Conservation (phyloP, 2,329 filamentous ascomycete genomes). For the Penicillium corylophilum region DNA sequence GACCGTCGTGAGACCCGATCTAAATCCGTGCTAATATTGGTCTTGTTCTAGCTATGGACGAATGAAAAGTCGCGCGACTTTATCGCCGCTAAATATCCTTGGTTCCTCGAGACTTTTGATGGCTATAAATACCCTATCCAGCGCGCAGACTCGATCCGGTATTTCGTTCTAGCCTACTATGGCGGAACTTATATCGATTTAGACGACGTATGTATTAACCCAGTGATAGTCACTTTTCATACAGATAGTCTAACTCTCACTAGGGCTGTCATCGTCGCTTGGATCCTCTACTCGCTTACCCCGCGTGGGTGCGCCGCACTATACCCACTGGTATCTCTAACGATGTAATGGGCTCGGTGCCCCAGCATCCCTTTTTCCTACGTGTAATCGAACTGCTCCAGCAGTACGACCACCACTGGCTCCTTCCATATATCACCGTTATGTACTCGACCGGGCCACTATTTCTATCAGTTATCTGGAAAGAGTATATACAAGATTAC, state of each 20-base stretch:
- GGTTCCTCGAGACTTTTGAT: slow-evolving; percentile 74
- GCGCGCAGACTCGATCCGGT: slow-evolving; percentile 74
- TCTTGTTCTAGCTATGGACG: slow-evolving; percentile 65
- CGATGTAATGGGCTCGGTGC: slow-evolving; percentile 73
- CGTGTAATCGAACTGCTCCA: slow-evolving; percentile 67
- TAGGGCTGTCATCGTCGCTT: slow-evolving; percentile 67
- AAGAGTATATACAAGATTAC: slow-evolving; percentile 62
- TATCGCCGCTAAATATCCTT: slow-evolving; percentile 71
- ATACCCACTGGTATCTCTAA: slow-evolving; percentile 77
- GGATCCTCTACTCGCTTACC: slow-evolving; percentile 67
- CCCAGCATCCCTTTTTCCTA: slow-evolving; percentile 72
- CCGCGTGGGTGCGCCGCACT: slow-evolving; percentile 69
- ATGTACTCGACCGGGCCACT: slow-evolving; percentile 77
- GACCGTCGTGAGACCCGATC: slow-evolving; percentile 22
- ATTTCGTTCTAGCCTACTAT: slow-evolving; percentile 74
- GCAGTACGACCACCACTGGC: slow-evolving; percentile 67
- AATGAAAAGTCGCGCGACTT: slow-evolving; percentile 68
- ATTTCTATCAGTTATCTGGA: slow-evolving; percentile 73
- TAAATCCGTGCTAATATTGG: slow-evolving; percentile 17
- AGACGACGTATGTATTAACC: slow-evolving; percentile 58
- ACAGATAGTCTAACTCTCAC: slow-evolving; percentile 10
- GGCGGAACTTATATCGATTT: slow-evolving; percentile 81
- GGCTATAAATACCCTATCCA: slow-evolving; percentile 73
- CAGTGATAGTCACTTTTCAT: neutral
- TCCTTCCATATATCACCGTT: slow-evolving; percentile 71